Conservation (phyloP, 495 filamentous ascomycete genomes). For the Immersiella caudata region DNA sequence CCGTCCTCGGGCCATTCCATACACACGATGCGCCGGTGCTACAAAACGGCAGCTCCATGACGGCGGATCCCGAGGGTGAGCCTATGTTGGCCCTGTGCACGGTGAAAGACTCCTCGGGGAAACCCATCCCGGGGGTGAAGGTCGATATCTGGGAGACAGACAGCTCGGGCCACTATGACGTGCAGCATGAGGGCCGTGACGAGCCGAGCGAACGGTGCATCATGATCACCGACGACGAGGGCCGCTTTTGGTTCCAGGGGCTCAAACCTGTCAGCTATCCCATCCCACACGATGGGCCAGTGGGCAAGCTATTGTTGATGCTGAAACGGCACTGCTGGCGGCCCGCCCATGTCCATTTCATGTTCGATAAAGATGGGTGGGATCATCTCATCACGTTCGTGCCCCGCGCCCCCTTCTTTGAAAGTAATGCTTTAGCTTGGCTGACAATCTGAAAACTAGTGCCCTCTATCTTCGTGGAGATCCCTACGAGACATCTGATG, state of each 20-base stretch:
- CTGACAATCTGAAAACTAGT: slow-evolving; percentile 39
- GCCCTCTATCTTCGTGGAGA: slow-evolving; percentile 83
- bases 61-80: slow-evolving; percentile 68
- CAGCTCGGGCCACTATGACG: slow-evolving; percentile 83
- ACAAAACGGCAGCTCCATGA: slow-evolving; percentile 67
- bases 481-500: slow-evolving; percentile 87
- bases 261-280: slow-evolving; percentile 88
- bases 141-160: slow-evolving; percentile 97
- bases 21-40: slow-evolving; percentile 79
- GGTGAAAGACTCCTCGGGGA: slow-evolving; percentile 67
- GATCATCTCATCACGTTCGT: slow-evolving; percentile 85
- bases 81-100: slow-evolving; percentile 79
- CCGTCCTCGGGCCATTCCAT: slow-evolving; percentile 92
- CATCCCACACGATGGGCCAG: slow-evolving; percentile 87
- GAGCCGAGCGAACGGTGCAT: slow-evolving; percentile 81
- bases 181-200: slow-evolving; percentile 72
- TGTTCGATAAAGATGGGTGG: slow-evolving; percentile 83
- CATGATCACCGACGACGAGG: slow-evolving; percentile 69
- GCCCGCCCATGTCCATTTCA: slow-evolving; percentile 92
- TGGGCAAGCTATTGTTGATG: slow-evolving; percentile 72
- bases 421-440: neutral
- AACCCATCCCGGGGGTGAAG: slow-evolving; percentile 69
- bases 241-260: slow-evolving; percentile 85
- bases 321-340: slow-evolving; percentile 78
- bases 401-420: slow-evolving; percentile 7